A percentile compares a stretch with the other conserved stretches of the same genome.
These are phyloP conservation scores for Exophiala sp. DNA, from an alignment of 2,329 filamentous ascomycete genomes.

Conservation along the genomic window DNA sequence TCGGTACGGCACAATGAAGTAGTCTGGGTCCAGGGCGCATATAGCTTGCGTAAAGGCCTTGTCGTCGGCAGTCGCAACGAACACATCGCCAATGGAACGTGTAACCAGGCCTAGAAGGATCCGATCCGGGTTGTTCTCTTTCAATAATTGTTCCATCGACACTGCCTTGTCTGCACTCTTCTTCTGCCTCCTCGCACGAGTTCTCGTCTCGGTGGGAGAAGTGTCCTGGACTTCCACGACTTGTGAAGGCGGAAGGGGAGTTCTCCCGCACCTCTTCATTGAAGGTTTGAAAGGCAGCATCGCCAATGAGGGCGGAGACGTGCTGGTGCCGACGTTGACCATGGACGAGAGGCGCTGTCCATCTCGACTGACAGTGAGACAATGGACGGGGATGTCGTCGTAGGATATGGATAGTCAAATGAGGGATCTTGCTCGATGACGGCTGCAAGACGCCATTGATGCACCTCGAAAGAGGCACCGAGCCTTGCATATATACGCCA, in stretches of 20 bases:
- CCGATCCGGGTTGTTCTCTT: slow-evolving; percentile 38
- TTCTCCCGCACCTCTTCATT: neutral
- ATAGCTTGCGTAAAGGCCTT: slow-evolving; percentile 42
- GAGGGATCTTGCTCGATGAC: slow-evolving; percentile 24
- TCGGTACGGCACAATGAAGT: slow-evolving; percentile 45
- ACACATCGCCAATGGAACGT: slow-evolving; percentile 29
- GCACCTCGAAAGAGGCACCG: slow-evolving; percentile 22
- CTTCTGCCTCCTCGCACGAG: neutral
- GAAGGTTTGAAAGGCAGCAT: neutral
- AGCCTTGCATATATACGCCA: slow-evolving; percentile 24
- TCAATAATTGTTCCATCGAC: slow-evolving; percentile 28
- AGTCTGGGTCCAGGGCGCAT: slow-evolving; percentile 53
- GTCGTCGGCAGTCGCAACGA: slow-evolving; percentile 21
- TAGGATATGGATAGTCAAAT: slow-evolving; percentile 22
- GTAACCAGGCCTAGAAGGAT: slow-evolving; percentile 36
- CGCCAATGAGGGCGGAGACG: slow-evolving; percentile 3
- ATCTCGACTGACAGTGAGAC: slow-evolving; percentile 5
- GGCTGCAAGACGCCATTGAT: slow-evolving; percentile 20
- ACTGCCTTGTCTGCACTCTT: neutral
- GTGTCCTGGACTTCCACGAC: neutral
- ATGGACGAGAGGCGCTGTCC: slow-evolving; percentile 3
- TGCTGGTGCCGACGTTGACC: neutral
- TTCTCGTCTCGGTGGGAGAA: neutral
- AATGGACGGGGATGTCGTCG: slow-evolving; percentile 9
- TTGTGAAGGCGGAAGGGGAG: neutral